phyloP scores from a whole-genome alignment of 2,329 filamentous ascomycete genomes.

The Magnaporthiopsis incrustans region DNA sequence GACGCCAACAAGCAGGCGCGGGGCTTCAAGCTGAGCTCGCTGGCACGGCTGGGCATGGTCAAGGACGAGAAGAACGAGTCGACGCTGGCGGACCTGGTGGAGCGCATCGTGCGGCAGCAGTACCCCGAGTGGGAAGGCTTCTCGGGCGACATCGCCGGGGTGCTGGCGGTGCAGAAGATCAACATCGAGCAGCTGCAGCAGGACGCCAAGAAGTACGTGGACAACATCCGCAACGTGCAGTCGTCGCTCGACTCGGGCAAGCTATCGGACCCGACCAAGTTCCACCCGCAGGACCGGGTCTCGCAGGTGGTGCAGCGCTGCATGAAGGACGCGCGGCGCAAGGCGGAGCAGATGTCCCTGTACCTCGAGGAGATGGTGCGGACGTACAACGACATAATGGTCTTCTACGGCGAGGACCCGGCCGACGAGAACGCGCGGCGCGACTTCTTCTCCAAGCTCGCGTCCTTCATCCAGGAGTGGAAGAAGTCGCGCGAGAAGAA shows the following conservation, averaged over 20 bases:
- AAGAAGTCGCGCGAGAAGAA: conserved; percentile 97
- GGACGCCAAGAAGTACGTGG: conserved; percentile 87
- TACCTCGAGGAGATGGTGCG: conserved; percentile 90
- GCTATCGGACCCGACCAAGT: conserved; percentile 91
- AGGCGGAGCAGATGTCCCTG: conserved; percentile 90
- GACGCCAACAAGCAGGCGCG: conserved; percentile 97
- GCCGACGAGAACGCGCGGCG: conserved; percentile 85
- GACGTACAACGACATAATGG: conserved; percentile 90
- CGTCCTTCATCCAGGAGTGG: conserved; percentile 85
- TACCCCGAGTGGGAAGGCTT: conserved; percentile 95
- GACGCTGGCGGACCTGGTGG: conserved; percentile 89
- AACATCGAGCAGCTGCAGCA: conserved; percentile 86
- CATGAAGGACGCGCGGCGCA: conserved; percentile 95
- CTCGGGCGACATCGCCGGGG: conserved; percentile 71
- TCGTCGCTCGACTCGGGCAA: conserved; percentile 87
- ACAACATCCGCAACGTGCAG: conserved; percentile 91
- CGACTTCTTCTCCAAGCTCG: conserved; percentile 93
- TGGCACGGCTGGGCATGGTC: conserved; percentile 89
- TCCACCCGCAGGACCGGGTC: conserved; percentile 94
- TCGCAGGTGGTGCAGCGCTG: conserved; percentile 81
- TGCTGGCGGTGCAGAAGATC: conserved; percentile 75
- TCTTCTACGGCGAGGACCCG: conserved; percentile 92
- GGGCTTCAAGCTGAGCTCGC: conserved; percentile 94
- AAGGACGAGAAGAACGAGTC: conserved; percentile 99
- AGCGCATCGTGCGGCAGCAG: conserved; percentile 91